These are phyloP conservation scores for Trypanosoma congolense DNA, from an alignment of 208 protist genomes.

Conservation along the genomic window DNA sequence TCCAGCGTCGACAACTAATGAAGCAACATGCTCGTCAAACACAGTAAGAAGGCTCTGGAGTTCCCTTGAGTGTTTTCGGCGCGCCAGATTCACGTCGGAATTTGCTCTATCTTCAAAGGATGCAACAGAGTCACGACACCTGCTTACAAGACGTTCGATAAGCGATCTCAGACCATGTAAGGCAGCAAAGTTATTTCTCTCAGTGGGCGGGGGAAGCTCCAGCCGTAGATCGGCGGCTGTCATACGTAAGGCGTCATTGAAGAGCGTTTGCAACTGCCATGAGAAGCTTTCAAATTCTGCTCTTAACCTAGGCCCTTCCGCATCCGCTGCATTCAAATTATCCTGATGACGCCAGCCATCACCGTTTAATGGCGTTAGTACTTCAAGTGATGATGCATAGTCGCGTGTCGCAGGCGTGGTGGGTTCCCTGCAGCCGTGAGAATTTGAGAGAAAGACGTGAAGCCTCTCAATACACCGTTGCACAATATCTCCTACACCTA, in stretches of 20 bases:
- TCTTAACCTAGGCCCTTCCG: constrained; percentile 6
- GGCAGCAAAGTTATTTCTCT: constrained; percentile 24
- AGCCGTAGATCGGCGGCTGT: constrained; percentile 23
- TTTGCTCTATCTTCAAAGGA: constrained; percentile 14
- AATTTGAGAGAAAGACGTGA: neutral
- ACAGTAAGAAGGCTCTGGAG: constrained; percentile 10
- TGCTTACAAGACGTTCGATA: constrained; percentile 20
- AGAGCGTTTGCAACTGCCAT: constrained; percentile 18
- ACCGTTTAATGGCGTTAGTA: constrained; percentile 5
- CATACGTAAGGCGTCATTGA: constrained; percentile 22
- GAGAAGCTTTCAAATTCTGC: constrained; percentile 21
- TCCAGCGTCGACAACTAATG: constrained; percentile 1
- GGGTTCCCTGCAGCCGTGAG: neutral
- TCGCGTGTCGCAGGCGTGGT: neutral
- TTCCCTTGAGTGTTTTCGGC: constrained; percentile 13
- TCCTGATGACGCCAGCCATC: constrained; percentile 1
- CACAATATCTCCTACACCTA: constrained; percentile 20
- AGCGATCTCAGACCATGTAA: constrained; percentile 35
- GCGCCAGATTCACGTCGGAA: constrained; percentile 1
- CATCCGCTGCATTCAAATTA: neutral
- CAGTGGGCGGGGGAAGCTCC: constrained; percentile 24
- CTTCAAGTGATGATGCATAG: neutral
- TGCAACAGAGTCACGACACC: constrained; percentile 10
- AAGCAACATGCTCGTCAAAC: constrained; percentile 22
- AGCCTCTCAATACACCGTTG: constrained; percentile 13